Evolutionary conservation across 352 stramenopile species (phyloP).

Genomic region (Globisporangium okanoganense): DNA sequence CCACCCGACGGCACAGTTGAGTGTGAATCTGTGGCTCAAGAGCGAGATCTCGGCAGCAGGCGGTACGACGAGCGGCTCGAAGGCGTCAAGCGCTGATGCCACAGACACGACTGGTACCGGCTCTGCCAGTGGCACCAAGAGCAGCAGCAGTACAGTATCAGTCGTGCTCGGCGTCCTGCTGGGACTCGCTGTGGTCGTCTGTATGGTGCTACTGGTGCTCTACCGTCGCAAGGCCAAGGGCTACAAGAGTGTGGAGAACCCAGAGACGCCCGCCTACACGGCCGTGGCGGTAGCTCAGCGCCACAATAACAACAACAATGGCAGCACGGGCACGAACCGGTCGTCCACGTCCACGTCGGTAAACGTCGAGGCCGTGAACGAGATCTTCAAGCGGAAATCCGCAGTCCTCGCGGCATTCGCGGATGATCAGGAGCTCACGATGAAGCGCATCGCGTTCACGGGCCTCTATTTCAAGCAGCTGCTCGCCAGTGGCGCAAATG

Average conservation of each 20-base stretch:
- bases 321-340: constrained; percentile 16
- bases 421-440: constrained; percentile 19
- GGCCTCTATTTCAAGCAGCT: constrained; percentile 15
- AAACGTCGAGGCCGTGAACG: constrained; percentile 11
- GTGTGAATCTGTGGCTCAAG: constrained; percentile 26
- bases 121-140: neutral
- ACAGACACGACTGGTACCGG: neutral
- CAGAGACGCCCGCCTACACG: constrained; percentile 12
- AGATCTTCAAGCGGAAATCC: constrained; percentile 14
- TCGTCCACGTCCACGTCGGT: constrained; percentile 20
- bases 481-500: constrained; percentile 22
- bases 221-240: constrained; percentile 20
- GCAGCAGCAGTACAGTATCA: constrained; percentile 15
- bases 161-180: constrained; percentile 23
- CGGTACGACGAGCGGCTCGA: neutral
- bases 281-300: neutral
- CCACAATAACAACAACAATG: neutral
- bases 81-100: neutral
- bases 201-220: constrained; percentile 21
- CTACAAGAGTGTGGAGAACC: constrained; percentile 20
- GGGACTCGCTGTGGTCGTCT: constrained; percentile 17
- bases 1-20: constrained; percentile 22
- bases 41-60: constrained; percentile 9
- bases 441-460: constrained; percentile 19
- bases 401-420: constrained; percentile 25